Base-by-base conservation (phyloP, 1,284 basidiomycete genomes). In the Tylopilus sp. region DNA sequence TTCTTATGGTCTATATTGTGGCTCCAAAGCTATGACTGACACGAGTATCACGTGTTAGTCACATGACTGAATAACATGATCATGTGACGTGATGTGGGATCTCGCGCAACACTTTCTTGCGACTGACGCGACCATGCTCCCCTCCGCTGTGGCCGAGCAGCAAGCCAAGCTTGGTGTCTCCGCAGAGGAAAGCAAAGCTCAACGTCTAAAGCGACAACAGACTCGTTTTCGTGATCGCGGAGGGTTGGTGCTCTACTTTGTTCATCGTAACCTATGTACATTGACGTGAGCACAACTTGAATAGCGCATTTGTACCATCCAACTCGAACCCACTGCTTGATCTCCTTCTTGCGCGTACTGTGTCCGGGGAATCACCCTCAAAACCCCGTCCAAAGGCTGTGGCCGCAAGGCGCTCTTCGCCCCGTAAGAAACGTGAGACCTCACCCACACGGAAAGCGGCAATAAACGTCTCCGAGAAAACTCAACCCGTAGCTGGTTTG, bases 211-310 rank as follows among this genome's bases (percentile, higher is more conserved):
- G 67, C 83, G 87, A 49, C 87, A 86, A 64, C 87, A 90, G 69
- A 81, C 87, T 51, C 81, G 89, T 38, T 87, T 89, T 72, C 82
- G 89, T 55, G 86, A 89, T 75, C 84, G 89, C 59, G 89, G 89
- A 67, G 89, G 89, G 89, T 90, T 52, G 67, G 86, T 81, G 33
- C 51, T 53, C 32, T n/a, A 29, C 44, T 33, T 56, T 39, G 36
- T 49, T 1, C 26, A 12, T 57, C 53, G 6, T 49, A 24, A 51
- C 52, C 19, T 13, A 52, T 15, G 29, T 29, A 6, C 29, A 24
- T 22, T 71, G 53, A 74, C 59, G 3, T 15, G 29, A 36, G 36
- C 6, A 49, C n/a, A 22, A 32, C 24, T 19, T 47, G 36, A 29
- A 24, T 59, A 84, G 83, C 10, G 79, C 74, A 15, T 84, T 84